A percentile compares a stretch with the other conserved stretches of the same genome.
Conservation (phyloP, 148 eudicot species). For the Chenopodium suecicum region DNA sequence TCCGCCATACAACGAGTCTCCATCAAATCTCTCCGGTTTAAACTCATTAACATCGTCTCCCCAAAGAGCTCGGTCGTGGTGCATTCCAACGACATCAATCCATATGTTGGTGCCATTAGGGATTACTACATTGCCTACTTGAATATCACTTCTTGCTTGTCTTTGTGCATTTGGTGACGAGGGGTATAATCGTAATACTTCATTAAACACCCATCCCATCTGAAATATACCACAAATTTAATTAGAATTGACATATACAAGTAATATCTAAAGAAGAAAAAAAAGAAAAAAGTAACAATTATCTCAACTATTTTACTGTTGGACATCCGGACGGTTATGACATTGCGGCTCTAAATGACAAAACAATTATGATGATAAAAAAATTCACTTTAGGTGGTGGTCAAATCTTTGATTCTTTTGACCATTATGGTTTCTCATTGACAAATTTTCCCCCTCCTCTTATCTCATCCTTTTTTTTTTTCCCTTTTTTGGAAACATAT, state of each 20-base stretch:
- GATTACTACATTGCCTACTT: conserved; percentile 44
- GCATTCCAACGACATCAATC: conserved; percentile 84
- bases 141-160: conserved; percentile 57
- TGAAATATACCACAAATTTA: conserved; percentile 19
- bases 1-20: conserved; percentile 54
- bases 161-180: conserved; percentile 79
- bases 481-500: no score
- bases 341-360: conserved; percentile 8
- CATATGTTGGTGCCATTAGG: conserved; percentile 78
- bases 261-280: no score
- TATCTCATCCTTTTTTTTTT: no score
- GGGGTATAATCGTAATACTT: conserved; percentile 73
- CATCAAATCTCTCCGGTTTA: conserved; percentile 69
- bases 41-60: conserved; percentile 72
- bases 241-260: background rate
- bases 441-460: background rate
- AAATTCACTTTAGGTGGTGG: background rate
- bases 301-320: background rate
- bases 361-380: background rate
- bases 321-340: background rate
- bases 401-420: conserved; percentile 16
- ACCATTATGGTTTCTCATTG: background rate
- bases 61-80: conserved; percentile 71
- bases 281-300: no score
- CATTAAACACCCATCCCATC: conserved; percentile 99